A percentile compares a stretch with the other conserved stretches of the same genome.
These are phyloP conservation scores for Fusarium proliferatum DNA, from an alignment of 2,329 filamentous ascomycete genomes.

Conservation along the genomic window DNA sequence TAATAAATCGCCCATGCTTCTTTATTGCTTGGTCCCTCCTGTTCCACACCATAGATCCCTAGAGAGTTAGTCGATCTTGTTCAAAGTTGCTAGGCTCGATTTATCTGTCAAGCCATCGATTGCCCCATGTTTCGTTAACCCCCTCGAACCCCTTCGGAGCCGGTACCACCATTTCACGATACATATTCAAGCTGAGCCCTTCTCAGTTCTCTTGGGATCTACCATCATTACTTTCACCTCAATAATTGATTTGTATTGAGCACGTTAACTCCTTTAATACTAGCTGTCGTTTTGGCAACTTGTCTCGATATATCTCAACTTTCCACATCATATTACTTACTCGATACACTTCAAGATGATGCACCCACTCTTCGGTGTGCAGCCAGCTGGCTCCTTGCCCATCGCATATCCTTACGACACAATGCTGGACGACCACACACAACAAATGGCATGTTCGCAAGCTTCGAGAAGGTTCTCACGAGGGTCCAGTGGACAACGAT, in stretches of 20 bases:
- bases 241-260: not conserved
- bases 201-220: constrained; percentile 13
- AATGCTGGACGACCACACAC: constrained; percentile 63
- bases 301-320: not conserved
- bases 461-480: constrained; percentile 61
- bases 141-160: constrained; percentile 46
- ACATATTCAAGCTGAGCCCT: constrained; percentile 48
- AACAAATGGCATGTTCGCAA: constrained; percentile 62
- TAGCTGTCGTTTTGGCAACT: not conserved
- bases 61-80: constrained; percentile 52
- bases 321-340: not conserved
- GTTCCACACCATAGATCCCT: constrained; percentile 53
- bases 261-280: constrained; percentile 5
- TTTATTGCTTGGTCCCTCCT: constrained; percentile 45
- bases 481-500: constrained; percentile 62
- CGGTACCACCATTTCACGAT: constrained; percentile 42
- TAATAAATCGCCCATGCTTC: constrained; percentile 43
- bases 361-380: constrained; percentile 45
- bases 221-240: constrained; percentile 2
- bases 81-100: constrained; percentile 49
- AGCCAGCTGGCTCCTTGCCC: constrained; percentile 44
- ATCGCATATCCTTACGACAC: constrained; percentile 50
- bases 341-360: constrained; percentile 45
- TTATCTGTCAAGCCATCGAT: constrained; percentile 52
- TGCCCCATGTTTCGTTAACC: constrained; percentile 49